phyloP scores from a whole-genome alignment of 805 yeast genomes.

The Pichia cephalocereana region DNA sequence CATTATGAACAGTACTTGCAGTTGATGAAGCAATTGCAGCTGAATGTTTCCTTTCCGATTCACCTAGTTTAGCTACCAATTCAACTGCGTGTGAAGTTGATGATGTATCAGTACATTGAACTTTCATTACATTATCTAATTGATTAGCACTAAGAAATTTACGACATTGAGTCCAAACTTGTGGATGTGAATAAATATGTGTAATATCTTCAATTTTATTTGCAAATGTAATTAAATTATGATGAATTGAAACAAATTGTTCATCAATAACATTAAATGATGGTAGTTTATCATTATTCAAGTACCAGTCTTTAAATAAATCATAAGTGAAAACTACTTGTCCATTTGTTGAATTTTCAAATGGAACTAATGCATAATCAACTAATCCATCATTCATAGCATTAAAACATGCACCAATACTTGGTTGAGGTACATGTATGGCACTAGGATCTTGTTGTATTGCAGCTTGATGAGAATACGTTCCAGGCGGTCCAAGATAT shows the following conservation, averaged over 20 bases:
- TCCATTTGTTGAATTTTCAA: conserved; percentile 93
- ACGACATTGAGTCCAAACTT: conserved; percentile 92
- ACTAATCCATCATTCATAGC: conserved; percentile 35
- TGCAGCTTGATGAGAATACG: conserved; percentile 84
- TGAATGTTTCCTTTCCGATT: conserved; percentile 28
- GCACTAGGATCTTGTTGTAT: conserved; percentile 25
- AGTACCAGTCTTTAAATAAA: conserved; percentile 59
- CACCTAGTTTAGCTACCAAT: conserved; percentile 33
- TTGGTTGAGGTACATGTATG: conserved; percentile 28
- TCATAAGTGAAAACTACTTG: conserved; percentile 84
- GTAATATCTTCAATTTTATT: conserved; percentile 35
- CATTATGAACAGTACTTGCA: conserved; percentile 52
- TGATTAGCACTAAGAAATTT: conserved; percentile 38
- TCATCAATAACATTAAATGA: conserved; percentile 57
- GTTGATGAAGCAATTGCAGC: conserved; percentile 69
- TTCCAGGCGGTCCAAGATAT: conserved; percentile 84
- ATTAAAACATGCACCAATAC: conserved; percentile 56
- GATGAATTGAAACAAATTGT: conserved; percentile 75
- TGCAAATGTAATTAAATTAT: conserved; percentile 52
- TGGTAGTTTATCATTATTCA: conserved; percentile 20
- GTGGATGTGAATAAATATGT: conserved; percentile 85
- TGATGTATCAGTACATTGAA: conserved; percentile 51
- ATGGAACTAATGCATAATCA: conserved; percentile 76
- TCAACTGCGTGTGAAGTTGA: conserved; percentile 87
- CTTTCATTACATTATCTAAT: conserved; percentile 24